Conservation (phyloP, 129 eudicot genomes). For the sunflower (Helianthus annuus) region HanXRQr2.0-SUNRISE NC_035449.2:172826389-172826888, state of each 20-base stretch:
- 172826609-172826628: constrained; percentile 24
- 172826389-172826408: constrained; percentile 56
- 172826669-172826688: constrained; percentile 38
- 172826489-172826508: constrained; percentile 23
- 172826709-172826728: constrained; percentile 57
- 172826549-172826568: constrained; percentile 64
- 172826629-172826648: constrained; percentile 39
- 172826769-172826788: background rate
- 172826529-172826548: constrained; percentile 63
- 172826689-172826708: constrained; percentile 46
- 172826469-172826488: background rate
- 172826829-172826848: constrained; percentile 60
- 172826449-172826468: constrained; percentile 4
- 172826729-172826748: background rate
- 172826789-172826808: constrained; percentile 20
- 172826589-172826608: background rate
- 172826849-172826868: constrained; percentile 49
- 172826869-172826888: constrained; percentile 1
- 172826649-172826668: constrained; percentile 69
- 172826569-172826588: constrained; percentile 59
- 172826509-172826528: constrained; percentile 59
- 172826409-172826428: constrained; percentile 53
- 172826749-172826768: background rate
- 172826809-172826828: constrained; percentile 57
- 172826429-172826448: constrained; percentile 49